Evolutionary conservation across 441 rosid genomes (phyloP), one percentile per base, ranked within the genome.

Genomic region (Adansonia rubrostipa): DNA sequence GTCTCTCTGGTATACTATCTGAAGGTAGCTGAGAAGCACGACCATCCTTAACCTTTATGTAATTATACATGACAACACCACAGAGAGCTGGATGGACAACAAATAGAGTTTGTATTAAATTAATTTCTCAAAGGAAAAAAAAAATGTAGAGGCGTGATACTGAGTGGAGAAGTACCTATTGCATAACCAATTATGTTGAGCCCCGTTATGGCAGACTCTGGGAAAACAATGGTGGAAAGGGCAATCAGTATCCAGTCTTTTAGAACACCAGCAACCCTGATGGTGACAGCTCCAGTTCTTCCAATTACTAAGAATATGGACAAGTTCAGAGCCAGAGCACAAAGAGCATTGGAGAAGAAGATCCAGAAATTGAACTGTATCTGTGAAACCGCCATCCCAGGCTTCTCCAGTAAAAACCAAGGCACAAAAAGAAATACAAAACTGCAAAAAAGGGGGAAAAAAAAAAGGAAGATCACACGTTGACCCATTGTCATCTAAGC

Each of bases 191-290:
- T 92, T 81, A 95, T 93, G 80, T 97, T 97, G 77, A 97, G 84
- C 79, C 97, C 96, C 1, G 99, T 97, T 83, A 97, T 97, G 22
- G 94, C 84, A 57, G 99, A 97, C 85, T 97, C 99, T 0, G 98
- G 99, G 73, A 97, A 97, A 78, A 97, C 88, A 83, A 97, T 91
- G n/a, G 97, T 95, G n/a, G 99, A 97, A 75, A 97, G 99, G 71
- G 99, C 98, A 82, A 97, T 97, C 74, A 97, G 89, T 86, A 97
- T 97, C 99, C 99, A 97, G 87, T 97, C 99, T 85, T 97, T 97
- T 76, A 97, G 89, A 76, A 97, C 99, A 56, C 99, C 99, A 80
- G 99, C 99, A 73, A 97, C 99, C 80, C 99, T 89, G 77, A 97
- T 89, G 48, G 98, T 95, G 65, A 97, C 98, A 0, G 99, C 99